Evolutionary conservation across 805 yeast genomes (phyloP), one percentile per base, ranked within the genome.

Genomic region (Starmerella lactis-condensi): DNA sequence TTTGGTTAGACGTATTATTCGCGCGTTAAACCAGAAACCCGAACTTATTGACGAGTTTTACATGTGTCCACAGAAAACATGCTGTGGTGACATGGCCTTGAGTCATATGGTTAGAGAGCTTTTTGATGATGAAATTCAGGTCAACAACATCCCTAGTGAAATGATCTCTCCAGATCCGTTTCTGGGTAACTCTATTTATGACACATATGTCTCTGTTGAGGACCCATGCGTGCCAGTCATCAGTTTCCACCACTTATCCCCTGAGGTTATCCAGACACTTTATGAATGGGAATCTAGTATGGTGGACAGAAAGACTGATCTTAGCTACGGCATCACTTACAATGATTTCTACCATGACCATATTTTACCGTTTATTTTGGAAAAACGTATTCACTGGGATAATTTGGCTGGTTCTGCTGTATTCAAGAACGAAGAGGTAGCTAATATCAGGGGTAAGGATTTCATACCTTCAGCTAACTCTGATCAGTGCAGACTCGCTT

Each of bases 71-170:
- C 30, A 29, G 3, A 28, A 31, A 9, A 31, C 38, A 14, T 54
- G 57, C 40, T 56, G 58, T 30, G 61, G 61, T 10, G 61, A 56
- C 28, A 45, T 44, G 19, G 37, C 53, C 41, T 43, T 57, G 6
- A 57, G 48, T 8, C 34, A 32, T 26, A 38, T 45, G 33, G 35
- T 56, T 13, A 35, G 39, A 2, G 52, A 48, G 20, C n/a, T n/a
- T n/a, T n/a, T n/a, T n/a, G n/a, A n/a, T n/a, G n/a, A n/a, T n/a
- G 41, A 39, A 31, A 41, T 41, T 4, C 41, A 37, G 18, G 35
- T 40, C 8, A 17, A 11, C 4, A 26, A 26, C 15, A 19, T 37
- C 17, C 30, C 32, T 2, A 20, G 14, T 7, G 38, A 32, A 15
- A 4, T 32, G 25, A 9, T 17, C 17, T 8, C 25, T 28, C 12